Evolutionary conservation across 768 basidiomycete species (phyloP), one percentile per base, ranked within the genome.

Genomic region (Tylopilus intermedius): DNA sequence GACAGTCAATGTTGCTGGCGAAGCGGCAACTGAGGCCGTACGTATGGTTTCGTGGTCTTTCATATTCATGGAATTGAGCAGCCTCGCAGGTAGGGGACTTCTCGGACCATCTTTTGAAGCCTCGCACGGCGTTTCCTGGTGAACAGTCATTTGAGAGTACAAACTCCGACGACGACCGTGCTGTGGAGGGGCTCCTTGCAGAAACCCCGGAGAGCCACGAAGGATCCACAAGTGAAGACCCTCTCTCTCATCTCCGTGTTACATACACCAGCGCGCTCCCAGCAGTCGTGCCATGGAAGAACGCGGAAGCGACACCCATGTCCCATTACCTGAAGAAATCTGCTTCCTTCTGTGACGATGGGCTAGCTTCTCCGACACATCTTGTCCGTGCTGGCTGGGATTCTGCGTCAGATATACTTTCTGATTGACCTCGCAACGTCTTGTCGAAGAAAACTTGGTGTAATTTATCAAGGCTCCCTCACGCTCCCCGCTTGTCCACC

Each of bases 361-460:
- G 69, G 40, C 58, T 72, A 54, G 69, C 69, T 40, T 71, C 76
- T 22, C 76, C 74, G 22, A 79, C 80, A 27, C 76, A 70, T 63
- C 76, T 81, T 48, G 71, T 79, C 55, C 74, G 78, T 50, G 79
- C 79, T 32, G 80, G 79, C 18, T 83, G 82, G 82, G 81, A 78
- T 58, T 77, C 77, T 60, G 68, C 72, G 39, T 76, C 79, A 47
- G 76, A 79, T 49, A 55, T 67, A 53, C 63, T 64, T 47, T 69
- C 67, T 24, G 68, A 69, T 56, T 71, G 55, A 69, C 55, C 39
- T 53, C n/a, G 44, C 32, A 35, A 46, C 30, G n/a, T 51, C 52
- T 43, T 53, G 42, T 47, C 37, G 21, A 50, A 52, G 54, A 55
- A 45, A 45, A 15, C 14, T 49, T 10, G 33, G 33, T 60, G 54